Base-by-base conservation (phyloP, 805 yeast species). In the Candida gorgasii region DNA sequence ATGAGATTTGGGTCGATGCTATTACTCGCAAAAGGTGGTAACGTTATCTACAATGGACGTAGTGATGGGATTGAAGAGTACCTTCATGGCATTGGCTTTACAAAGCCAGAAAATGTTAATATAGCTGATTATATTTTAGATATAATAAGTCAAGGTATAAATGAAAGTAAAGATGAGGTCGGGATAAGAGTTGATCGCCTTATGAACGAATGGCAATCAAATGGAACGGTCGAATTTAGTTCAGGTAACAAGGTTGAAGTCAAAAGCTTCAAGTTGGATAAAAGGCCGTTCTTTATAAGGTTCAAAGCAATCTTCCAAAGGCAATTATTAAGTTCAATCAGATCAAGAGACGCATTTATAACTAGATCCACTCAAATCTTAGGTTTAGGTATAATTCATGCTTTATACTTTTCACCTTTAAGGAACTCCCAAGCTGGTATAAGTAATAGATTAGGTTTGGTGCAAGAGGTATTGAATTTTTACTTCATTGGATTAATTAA, bases 401-500 rank as follows among this genome's bases (percentile, higher is more conserved):
- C 92, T 0, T 65, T 88, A 31, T 89, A 74, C 53, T 88, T 81
- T 66, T 57, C 74, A 0, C 72, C 75, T 3, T 58, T 70, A 40
- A 61, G 47, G 34, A 58, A 67, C 43, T 47, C 57, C 9, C 62
- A 58, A 39, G 67, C 67, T 18, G 83, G 92, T 24, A 73, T 86
- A 23, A 72, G 72, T 44, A 79, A 87, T 59, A 67, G 95, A 49
- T 61, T 89, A 13, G 96, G 96, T 3, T 63, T 88, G 37, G 73
- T 84, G 2, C 96, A 89, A 59, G 86, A 86, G 54, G 75, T 83
- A 3, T 67, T 84, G 16, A 80, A 88, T 22, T 58, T 88, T 39
- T 88, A 84, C 55, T 89, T 81, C 58, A 80, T 82, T 36, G 96
- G 96, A 0, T 78, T 88, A 75, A 72, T 89, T 42, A 86, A 84